A percentile compares a stretch with the other conserved stretches of the same genome.
phyloP scores from a whole-genome alignment of 352 stramenopile genomes.

The Peronospora farinosa region DNA sequence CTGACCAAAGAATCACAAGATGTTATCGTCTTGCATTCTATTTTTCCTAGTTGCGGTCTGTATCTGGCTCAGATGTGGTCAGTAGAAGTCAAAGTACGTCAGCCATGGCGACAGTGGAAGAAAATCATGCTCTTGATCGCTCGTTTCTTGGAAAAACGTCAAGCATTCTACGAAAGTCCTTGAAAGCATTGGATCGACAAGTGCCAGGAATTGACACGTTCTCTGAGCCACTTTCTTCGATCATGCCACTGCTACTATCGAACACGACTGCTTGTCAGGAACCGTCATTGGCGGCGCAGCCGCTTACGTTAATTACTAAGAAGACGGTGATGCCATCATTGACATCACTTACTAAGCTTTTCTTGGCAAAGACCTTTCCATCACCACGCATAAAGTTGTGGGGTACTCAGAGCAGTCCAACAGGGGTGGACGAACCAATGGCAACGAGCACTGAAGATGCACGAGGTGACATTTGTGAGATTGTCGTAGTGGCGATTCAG shows the following conservation, averaged over 20 bases:
- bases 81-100: constrained; percentile 21
- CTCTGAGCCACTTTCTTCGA: not conserved
- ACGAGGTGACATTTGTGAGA: constrained; percentile 31
- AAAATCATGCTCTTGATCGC: constrained; percentile 9
- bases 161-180: constrained; percentile 28
- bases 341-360: constrained; percentile 30
- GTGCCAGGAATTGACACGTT: not conserved
- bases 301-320: constrained; percentile 25
- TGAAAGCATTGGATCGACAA: constrained; percentile 2
- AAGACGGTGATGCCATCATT: constrained; percentile 28
- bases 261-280: not conserved
- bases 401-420: constrained; percentile 27
- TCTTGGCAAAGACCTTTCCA: constrained; percentile 33
- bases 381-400: constrained; percentile 23
- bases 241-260: constrained; percentile 9
- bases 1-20: not conserved
- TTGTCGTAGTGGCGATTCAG: constrained; percentile 37
- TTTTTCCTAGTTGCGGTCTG: too few relatives aligned
- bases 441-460: constrained; percentile 16
- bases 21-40: too few relatives aligned
- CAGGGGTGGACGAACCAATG: constrained; percentile 20
- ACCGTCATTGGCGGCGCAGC: constrained; percentile 13
- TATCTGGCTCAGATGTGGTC: constrained; percentile 8
- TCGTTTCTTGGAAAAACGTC: constrained; percentile 2
- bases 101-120: constrained; percentile 18